Percentiles rank a stretch among this genome's conserved stretches.
phyloP scores from a whole-genome alignment of 352 stramenopile genomes.

The Hyaloperonospora arabidopsidis region DNA sequence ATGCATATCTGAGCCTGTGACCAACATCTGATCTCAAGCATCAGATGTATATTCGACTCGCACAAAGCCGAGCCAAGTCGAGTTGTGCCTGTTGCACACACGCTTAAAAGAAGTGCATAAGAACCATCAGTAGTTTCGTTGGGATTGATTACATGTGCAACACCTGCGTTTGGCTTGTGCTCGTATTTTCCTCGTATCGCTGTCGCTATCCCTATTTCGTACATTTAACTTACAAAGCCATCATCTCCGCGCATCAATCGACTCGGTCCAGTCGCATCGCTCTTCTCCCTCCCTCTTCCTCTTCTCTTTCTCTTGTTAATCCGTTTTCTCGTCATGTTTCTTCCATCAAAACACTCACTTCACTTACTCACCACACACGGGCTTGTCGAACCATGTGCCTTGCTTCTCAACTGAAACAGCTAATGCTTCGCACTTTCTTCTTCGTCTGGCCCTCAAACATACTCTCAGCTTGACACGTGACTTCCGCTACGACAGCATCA shows the following conservation, averaged over 20 bases:
- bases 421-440: constrained; percentile 86
- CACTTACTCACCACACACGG: constrained; percentile 15
- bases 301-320: no score
- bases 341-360: constrained; percentile 49
- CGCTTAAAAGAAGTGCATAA: no score
- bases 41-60: no score
- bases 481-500: constrained; percentile 51
- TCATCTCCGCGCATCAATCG: constrained; percentile 3
- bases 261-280: constrained; percentile 4
- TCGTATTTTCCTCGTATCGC: constrained; percentile 13
- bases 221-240: constrained; percentile 24
- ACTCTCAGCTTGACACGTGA: constrained; percentile 24
- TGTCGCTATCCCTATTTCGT: constrained; percentile 15
- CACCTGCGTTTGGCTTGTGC: constrained; percentile 15
- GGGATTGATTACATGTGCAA: constrained; percentile 18
- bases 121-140: no score
- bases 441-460: constrained; percentile 65
- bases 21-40: no score
- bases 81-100: no score
- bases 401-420: constrained; percentile 62
- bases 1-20: no score
- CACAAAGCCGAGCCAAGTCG: no score
- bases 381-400: constrained; percentile 6
- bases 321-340: constrained; percentile 43
- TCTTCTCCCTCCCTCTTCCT: constrained; percentile 18